phyloP scores from a whole-genome alignment of 495 filamentous ascomycete genomes.

The Penicillium tannophilum region DNA sequence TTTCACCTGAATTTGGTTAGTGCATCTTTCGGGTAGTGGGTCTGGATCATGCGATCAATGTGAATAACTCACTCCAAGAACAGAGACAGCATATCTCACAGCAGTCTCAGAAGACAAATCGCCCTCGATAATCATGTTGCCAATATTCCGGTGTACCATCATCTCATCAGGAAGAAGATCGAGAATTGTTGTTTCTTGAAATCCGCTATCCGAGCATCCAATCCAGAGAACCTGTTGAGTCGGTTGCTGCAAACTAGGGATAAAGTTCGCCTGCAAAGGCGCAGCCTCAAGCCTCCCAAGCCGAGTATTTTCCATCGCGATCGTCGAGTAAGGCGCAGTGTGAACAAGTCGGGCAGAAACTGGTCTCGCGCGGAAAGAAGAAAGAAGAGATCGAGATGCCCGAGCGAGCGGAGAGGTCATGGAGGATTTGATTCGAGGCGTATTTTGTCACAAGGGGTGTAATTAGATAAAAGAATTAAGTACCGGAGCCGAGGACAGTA shows the following conservation, averaged over 20 bases:
- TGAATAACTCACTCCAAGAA: conserved; percentile 30
- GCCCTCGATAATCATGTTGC: conserved; percentile 39
- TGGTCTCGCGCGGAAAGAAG: conserved; percentile 1
- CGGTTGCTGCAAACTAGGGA: conserved; percentile 29
- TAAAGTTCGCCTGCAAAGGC: conserved; percentile 23
- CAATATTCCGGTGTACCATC: conserved; percentile 44
- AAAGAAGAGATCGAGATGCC: neutral
- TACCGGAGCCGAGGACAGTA: too few relatives aligned
- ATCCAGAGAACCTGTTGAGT: conserved; percentile 46
- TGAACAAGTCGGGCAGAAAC: neutral
- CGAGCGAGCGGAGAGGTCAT: conserved; percentile 1
- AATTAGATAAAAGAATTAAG: too few relatives aligned
- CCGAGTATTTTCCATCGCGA: neutral
- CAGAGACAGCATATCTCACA: conserved; percentile 36
- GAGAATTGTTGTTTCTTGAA: conserved; percentile 37
- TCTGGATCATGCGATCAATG: neutral
- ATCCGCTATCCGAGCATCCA: conserved; percentile 43
- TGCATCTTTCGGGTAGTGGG: neutral
- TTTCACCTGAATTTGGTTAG: conserved; percentile 33
- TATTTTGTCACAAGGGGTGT: neutral
- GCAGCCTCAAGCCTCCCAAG: conserved; percentile 4
- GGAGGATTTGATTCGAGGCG: neutral
- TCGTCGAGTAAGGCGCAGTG: neutral
- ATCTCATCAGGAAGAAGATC: conserved; percentile 39
- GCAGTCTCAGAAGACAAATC: conserved; percentile 37